A percentile compares a stretch with the other conserved stretches of the same genome.
phyloP scores from a whole-genome alignment of 2,329 filamentous ascomycete species.

The Dothiorella sarmentorum region DNA sequence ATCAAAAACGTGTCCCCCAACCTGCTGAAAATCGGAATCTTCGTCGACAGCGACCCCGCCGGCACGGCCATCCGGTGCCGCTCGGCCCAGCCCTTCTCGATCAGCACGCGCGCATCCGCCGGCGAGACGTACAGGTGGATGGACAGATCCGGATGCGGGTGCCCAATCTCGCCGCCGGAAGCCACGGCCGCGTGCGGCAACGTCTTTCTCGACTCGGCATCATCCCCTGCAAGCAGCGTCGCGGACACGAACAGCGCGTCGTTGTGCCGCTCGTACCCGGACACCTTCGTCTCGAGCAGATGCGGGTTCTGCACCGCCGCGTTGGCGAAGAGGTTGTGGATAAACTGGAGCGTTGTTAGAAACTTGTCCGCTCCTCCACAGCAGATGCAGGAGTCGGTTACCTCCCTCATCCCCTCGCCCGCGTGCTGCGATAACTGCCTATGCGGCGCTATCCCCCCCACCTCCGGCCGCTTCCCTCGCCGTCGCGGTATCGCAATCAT shows the following conservation, averaged over 20 bases:
- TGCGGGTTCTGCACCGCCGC: not conserved
- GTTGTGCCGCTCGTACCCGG: not conserved
- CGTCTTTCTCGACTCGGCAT: not conserved
- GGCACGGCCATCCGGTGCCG: not conserved
- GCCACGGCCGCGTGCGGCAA: not conserved
- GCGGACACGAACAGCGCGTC: not conserved
- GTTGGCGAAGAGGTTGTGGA: not conserved
- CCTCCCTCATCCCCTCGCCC: not conserved
- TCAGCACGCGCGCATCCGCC: not conserved
- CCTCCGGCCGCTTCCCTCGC: not conserved
- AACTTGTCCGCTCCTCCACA: not conserved
- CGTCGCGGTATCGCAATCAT: not conserved
- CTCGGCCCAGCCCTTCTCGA: conserved; percentile 8
- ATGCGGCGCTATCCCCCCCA: not conserved
- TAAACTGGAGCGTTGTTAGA: too few relatives aligned
- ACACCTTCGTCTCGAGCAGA: not conserved
- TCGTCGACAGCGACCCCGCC: not conserved
- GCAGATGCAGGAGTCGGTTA: not conserved
- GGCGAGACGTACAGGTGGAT: not conserved
- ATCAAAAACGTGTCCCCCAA: not conserved
- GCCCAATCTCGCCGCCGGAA: not conserved
- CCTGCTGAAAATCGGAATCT: not conserved
- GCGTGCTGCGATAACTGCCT: not conserved
- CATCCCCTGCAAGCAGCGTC: not conserved
- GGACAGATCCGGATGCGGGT: not conserved